phyloP scores from a whole-genome alignment of 306 rosid species.

The Carpinus fangiana region DNA sequence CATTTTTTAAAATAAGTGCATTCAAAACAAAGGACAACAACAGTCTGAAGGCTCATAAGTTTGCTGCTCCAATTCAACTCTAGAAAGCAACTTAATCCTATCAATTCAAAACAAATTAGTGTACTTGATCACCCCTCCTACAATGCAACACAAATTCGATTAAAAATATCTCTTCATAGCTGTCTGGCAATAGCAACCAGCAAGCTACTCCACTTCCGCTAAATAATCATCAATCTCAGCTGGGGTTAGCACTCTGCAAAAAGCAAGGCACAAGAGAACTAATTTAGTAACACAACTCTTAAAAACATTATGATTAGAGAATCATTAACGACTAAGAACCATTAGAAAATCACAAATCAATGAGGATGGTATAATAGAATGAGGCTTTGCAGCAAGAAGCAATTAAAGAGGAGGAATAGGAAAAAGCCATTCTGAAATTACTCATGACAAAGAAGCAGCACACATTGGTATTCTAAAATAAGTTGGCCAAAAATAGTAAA shows the following conservation, averaged over 20 bases:
- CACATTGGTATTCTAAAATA: neutral
- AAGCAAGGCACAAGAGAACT: slow-evolving; percentile 7
- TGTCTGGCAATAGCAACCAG: neutral
- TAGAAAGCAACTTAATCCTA: neutral
- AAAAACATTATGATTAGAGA: neutral
- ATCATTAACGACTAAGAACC: slow-evolving; percentile 1
- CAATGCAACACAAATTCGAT: neutral
- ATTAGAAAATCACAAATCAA: neutral
- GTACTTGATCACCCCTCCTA: neutral
- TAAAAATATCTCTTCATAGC: neutral
- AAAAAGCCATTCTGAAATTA: neutral
- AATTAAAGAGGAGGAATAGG: neutral
- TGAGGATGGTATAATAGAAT: neutral
- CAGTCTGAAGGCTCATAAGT: neutral
- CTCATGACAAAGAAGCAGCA: neutral
- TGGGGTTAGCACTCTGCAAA: slow-evolving; percentile 89
- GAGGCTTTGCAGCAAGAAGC: neutral
- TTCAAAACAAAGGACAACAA: neutral
- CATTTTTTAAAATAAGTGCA: neutral
- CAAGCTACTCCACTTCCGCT: slow-evolving; percentile 84
- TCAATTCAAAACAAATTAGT: neutral
- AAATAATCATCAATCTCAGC: slow-evolving; percentile 94
- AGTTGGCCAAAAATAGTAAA: neutral
- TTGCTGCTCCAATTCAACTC: neutral
- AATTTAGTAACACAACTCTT: neutral